Evolutionary conservation across 768 basidiomycete genomes (phyloP).

Genomic region (Boletus barrowsii): DNA sequence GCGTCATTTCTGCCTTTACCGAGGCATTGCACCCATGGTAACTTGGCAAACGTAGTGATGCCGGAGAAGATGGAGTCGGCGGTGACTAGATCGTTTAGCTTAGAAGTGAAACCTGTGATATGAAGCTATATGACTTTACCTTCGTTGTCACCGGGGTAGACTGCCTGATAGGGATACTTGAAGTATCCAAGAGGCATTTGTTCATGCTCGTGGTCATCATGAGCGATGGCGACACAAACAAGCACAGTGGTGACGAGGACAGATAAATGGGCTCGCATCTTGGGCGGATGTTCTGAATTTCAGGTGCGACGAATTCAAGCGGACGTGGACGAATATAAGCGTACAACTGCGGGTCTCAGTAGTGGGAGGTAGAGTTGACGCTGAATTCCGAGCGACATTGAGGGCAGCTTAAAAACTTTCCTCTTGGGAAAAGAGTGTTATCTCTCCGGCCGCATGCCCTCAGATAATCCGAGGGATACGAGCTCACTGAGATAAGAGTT

Average conservation of each 20-base stretch:
- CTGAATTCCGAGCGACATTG: not conserved
- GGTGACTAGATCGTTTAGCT: constrained; percentile 46
- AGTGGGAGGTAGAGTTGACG: not conserved
- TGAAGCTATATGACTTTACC: constrained; percentile 33
- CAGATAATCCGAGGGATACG: constrained; percentile 13
- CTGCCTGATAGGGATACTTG: constrained; percentile 60
- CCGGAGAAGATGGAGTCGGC: constrained; percentile 81
- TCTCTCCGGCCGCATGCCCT: constrained; percentile 21
- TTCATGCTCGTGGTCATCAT: constrained; percentile 42
- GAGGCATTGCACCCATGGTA: constrained; percentile 83
- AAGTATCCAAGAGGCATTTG: constrained; percentile 69
- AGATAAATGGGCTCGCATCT: constrained; percentile 24
- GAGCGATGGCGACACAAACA: constrained; percentile 30
- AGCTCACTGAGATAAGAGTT: constrained; percentile 12
- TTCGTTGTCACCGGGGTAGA: constrained; percentile 54
- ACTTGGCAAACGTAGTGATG: constrained; percentile 80
- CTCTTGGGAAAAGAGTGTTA: constrained; percentile 24
- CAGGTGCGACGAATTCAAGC: not conserved
- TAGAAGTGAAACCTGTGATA: not conserved
- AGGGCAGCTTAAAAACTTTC: constrained; percentile 18
- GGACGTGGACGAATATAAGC: not conserved
- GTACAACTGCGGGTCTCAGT: not conserved
- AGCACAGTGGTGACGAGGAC: constrained; percentile 27
- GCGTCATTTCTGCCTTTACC: constrained; percentile 51
- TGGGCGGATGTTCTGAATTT: not conserved